Evolutionary conservation across 2,329 filamentous ascomycete species (phyloP).

Genomic region (Niveomyces coronatus): DNA sequence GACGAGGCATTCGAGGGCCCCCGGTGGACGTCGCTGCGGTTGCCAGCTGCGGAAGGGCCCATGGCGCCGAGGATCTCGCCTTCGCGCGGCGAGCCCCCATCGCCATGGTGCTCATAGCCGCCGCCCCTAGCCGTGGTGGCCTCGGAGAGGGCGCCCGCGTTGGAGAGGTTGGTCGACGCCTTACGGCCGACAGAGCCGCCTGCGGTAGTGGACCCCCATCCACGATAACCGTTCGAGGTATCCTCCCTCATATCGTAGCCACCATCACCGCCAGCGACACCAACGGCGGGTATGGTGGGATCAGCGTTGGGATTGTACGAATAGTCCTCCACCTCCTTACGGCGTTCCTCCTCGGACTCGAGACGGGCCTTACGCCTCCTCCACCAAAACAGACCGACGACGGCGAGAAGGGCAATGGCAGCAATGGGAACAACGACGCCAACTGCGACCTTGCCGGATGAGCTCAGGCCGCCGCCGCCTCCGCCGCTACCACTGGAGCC

Average conservation of each 20-base stretch:
- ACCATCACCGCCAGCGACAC: slow-evolving; percentile 31
- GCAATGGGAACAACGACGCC: slow-evolving; percentile 91
- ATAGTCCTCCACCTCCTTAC: slow-evolving; percentile 96
- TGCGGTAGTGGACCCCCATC: slow-evolving; percentile 76
- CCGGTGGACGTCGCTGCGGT: slow-evolving; percentile 66
- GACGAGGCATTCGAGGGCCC: slow-evolving; percentile 94
- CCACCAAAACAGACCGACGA: slow-evolving; percentile 76
- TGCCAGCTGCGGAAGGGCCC: slow-evolving; percentile 58
- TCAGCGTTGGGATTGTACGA: slow-evolving; percentile 97
- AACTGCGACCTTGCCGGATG: slow-evolving; percentile 70
- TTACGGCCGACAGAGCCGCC: slow-evolving; percentile 65
- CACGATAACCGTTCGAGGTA: slow-evolving; percentile 70
- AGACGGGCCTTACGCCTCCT: slow-evolving; percentile 78
- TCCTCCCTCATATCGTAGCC: slow-evolving; percentile 71
- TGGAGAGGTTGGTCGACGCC: slow-evolving; percentile 80
- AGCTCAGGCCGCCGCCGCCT: slow-evolving; percentile 38
- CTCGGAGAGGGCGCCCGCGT: slow-evolving; percentile 60
- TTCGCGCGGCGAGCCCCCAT: slow-evolving; percentile 48
- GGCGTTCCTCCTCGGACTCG: slow-evolving; percentile 73
- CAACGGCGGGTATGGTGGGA: slow-evolving; percentile 55
- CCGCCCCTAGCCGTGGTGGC: slow-evolving; percentile 62
- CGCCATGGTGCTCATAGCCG: slow-evolving; percentile 49
- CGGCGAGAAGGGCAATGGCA: slow-evolving; percentile 69
- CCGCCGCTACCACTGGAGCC: slow-evolving; percentile 18
- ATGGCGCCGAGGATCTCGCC: slow-evolving; percentile 77